Percentiles rank a stretch among this genome's conserved stretches.
These are phyloP conservation scores for Solanum lycopersicoides DNA, from an alignment of 257 asterid genomes.

Conservation along the genomic window DNA sequence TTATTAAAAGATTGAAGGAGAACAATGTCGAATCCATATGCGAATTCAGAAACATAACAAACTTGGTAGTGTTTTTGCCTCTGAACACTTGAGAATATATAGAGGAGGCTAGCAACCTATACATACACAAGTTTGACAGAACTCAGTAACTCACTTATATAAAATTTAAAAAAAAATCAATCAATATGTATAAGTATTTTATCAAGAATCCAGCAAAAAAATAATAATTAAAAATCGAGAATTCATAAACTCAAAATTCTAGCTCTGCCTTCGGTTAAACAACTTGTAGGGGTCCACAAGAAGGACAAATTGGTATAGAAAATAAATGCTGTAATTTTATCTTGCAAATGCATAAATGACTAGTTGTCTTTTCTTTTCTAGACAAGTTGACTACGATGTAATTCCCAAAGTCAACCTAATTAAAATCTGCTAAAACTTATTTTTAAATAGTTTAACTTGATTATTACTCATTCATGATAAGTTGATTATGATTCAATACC, in stretches of 20 bases:
- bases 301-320: not conserved
- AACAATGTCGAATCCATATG: not conserved
- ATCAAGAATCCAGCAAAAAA: not conserved
- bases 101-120: not conserved
- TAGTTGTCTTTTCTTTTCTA: not conserved
- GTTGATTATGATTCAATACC: not conserved
- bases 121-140: not conserved
- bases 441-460: not conserved
- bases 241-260: not conserved
- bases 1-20: not conserved
- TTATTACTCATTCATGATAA: not conserved
- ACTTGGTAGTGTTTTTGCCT: not conserved
- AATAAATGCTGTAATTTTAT: not conserved
- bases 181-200: not conserved
- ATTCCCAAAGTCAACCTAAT: not conserved
- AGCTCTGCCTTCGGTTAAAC: not conserved
- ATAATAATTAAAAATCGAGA: not conserved
- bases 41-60: not conserved
- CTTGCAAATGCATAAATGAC: not conserved
- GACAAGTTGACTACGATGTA: not conserved
- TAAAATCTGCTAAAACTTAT: not conserved
- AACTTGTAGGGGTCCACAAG: not conserved
- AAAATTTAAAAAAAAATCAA: not conserved
- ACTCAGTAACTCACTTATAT: not conserved
- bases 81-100: not conserved